Percentiles rank a stretch among this genome's conserved stretches.
Conservation (phyloP, 2,329 filamentous ascomycete species). For the Ploettnerulaceae sp. region DNA sequence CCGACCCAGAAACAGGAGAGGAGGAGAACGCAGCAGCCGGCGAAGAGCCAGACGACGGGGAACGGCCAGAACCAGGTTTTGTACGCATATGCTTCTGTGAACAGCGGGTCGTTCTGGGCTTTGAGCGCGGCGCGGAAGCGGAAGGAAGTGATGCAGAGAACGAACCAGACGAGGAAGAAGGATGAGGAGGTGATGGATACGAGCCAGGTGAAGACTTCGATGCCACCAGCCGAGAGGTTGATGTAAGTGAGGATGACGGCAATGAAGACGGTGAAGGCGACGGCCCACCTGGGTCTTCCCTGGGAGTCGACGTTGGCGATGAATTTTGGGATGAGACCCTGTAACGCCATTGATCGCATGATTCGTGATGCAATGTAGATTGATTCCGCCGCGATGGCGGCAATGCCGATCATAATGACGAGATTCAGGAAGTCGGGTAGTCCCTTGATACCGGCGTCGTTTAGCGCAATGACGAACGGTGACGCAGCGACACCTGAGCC, state of each 20-base stretch:
- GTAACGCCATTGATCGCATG: conserved; percentile 22
- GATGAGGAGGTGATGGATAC: conserved; percentile 13
- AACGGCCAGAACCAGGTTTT: conserved; percentile 12
- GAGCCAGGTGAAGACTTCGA: conserved; percentile 18
- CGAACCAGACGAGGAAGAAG: conserved; percentile 43
- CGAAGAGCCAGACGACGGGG: conserved; percentile 8
- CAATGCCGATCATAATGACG: conserved; percentile 16
- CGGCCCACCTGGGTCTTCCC: conserved; percentile 3
- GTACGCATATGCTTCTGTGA: conserved; percentile 12
- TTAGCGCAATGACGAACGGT: conserved; percentile 23
- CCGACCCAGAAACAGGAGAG: conserved; percentile 6
- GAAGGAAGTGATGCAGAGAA: conserved; percentile 56
- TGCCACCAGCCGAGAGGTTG: conserved; percentile 11
- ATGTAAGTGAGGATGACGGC: conserved; percentile 17
- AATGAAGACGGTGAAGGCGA: conserved; percentile 10
- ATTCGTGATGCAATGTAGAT: conserved; percentile 27
- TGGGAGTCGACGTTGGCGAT: conserved; percentile 16
- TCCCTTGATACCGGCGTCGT: conserved; percentile 17
- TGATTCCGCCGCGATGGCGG: conserved; percentile 15
- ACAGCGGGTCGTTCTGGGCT: conserved; percentile 37
- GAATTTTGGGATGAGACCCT: conserved; percentile 14
- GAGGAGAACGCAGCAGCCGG: conserved; percentile 7
- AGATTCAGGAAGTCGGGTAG: conserved; percentile 19
- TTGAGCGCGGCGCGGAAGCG: conserved; percentile 55
- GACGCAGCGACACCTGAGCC: conserved; percentile 19